phyloP scores from a whole-genome alignment of 2,329 filamentous ascomycete genomes.

The Hypomyces rosellus region DNA sequence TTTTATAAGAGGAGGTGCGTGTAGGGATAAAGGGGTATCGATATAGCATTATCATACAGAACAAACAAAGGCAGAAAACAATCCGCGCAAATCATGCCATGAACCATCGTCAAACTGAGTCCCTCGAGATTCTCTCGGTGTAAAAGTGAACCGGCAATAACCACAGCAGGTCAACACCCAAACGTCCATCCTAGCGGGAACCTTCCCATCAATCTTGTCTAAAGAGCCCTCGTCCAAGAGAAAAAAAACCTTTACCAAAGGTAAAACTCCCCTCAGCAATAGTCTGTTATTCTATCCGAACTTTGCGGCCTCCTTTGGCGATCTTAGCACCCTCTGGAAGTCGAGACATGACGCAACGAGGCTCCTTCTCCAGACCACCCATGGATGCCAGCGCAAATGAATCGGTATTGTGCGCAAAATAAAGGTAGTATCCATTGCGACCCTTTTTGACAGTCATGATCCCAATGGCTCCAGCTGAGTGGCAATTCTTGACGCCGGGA shows the following conservation, averaged over 20 bases:
- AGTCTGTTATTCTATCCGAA: conserved; percentile 24
- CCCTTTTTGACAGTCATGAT: conserved; percentile 86
- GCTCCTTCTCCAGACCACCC: conserved; percentile 67
- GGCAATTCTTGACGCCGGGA: conserved; percentile 72
- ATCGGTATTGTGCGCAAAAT: conserved; percentile 96
- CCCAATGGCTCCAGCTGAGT: conserved; percentile 82
- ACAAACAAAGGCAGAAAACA: background rate
- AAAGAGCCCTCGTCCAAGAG: too few relatives aligned
- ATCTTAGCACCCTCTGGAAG: conserved; percentile 48
- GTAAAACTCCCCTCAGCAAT: background rate
- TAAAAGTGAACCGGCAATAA: background rate
- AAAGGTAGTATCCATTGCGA: conserved; percentile 68
- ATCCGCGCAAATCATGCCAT: background rate
- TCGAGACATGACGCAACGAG: conserved; percentile 84
- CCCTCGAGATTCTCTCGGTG: background rate
- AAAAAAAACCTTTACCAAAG: too few relatives aligned
- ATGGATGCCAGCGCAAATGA: conserved; percentile 82
- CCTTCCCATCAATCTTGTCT: too few relatives aligned
- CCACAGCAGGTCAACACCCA: too few relatives aligned
- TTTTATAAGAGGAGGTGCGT: background rate
- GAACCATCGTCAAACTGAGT: background rate
- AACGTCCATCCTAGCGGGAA: too few relatives aligned
- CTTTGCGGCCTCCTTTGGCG: conserved; percentile 49
- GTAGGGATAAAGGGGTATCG: conserved; percentile 18
- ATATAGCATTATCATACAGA: conserved; percentile 18